Conservation (phyloP, 495 filamentous ascomycete genomes). For the Penicilliopsis zonata region DNA sequence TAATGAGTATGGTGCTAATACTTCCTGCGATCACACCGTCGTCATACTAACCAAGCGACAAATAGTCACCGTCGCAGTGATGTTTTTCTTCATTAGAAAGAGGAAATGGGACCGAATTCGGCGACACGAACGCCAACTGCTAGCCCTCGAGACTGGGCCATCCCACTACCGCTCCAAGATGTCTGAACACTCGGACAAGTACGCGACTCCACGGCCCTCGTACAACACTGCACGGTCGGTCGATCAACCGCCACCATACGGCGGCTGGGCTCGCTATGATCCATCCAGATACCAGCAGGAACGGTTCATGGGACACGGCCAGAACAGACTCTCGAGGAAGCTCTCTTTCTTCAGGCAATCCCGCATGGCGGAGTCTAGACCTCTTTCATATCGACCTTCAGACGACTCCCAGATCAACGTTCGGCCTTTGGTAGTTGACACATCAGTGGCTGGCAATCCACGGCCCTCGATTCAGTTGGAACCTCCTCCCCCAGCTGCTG, state of each 20-base stretch:
- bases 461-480: background rate
- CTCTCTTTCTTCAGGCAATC: too few species aligned
- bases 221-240: background rate
- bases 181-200: background rate
- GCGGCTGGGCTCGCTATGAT: conserved; percentile 16
- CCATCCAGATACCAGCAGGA: conserved; percentile 16
- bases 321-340: too few species aligned
- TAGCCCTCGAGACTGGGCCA: conserved; percentile 6
- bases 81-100: conserved; percentile 15
- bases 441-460: background rate
- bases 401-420: background rate
- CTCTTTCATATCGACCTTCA: background rate
- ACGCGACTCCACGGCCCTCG: background rate
- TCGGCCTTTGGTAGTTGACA: background rate
- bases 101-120: conserved; percentile 13
- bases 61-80: conserved; percentile 12
- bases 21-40: background rate
- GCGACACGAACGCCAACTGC: conserved; percentile 10
- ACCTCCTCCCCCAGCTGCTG: background rate
- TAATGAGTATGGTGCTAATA: conserved; percentile 12
- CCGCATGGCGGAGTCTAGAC: too few species aligned
- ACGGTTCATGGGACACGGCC: too few species aligned
- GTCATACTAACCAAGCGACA: background rate
- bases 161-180: conserved; percentile 2
- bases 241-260: conserved; percentile 4